phyloP scores from a whole-genome alignment of 352 stramenopile genomes.

The Ophiocytium majus region DNA sequence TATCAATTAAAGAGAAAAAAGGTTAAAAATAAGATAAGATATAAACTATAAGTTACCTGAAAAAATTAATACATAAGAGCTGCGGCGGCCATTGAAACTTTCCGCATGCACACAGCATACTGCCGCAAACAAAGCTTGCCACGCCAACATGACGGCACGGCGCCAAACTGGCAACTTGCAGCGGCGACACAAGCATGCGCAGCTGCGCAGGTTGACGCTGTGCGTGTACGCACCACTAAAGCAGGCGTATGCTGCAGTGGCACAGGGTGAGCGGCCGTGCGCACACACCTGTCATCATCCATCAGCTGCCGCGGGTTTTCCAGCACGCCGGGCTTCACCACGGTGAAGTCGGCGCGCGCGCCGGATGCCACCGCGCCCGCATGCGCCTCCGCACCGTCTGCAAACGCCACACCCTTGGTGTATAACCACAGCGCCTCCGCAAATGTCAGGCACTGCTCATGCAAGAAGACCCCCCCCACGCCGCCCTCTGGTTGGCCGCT shows the following conservation, averaged over 20 bases:
- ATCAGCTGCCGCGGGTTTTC: background rate
- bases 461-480: constrained; percentile 62
- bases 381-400: constrained; percentile 32
- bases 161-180: too few relatives aligned
- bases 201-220: too few relatives aligned
- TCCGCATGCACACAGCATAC: background rate
- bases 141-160: too few relatives aligned
- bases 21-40: too few relatives aligned
- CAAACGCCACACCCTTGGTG: constrained; percentile 62
- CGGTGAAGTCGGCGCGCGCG: constrained; percentile 53
- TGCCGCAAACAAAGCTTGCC: background rate
- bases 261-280: background rate
- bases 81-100: too few relatives aligned
- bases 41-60: too few relatives aligned
- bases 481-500: constrained; percentile 58
- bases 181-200: too few relatives aligned
- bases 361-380: constrained; percentile 44
- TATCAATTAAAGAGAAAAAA: too few relatives aligned
- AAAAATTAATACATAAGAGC: too few relatives aligned
- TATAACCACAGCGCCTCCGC: constrained; percentile 74
- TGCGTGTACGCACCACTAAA: background rate
- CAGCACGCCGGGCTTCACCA: constrained; percentile 24
- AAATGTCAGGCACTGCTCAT: constrained; percentile 70
- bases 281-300: background rate
- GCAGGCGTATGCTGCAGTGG: background rate